Conservation (phyloP, 2,329 filamentous ascomycete genomes). For the Chlorencoelia australis region DNA sequence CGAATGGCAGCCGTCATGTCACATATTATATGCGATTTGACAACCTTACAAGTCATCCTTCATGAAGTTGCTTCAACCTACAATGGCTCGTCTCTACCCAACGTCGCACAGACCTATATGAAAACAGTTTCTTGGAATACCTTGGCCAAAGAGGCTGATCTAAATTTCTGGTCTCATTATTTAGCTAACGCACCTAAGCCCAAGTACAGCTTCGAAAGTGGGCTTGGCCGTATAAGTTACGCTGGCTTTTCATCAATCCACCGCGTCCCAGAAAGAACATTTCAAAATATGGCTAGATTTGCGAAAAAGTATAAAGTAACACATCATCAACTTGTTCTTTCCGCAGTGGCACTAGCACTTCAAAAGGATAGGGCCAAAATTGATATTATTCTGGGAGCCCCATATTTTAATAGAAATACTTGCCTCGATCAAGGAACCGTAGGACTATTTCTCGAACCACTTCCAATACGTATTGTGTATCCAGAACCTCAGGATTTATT, state of each 20-base stretch:
- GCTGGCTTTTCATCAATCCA: not conserved
- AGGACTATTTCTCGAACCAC: constrained; percentile 4
- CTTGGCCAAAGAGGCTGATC: not conserved
- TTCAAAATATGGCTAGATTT: not conserved
- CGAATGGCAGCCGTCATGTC: constrained; percentile 20
- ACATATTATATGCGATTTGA: constrained; percentile 29
- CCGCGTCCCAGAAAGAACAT: not conserved
- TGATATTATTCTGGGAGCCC: constrained; percentile 24
- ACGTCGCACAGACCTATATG: constrained; percentile 2
- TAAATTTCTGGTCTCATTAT: constrained; percentile 4
- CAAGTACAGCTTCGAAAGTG: not conserved
- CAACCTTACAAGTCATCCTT: constrained; percentile 23
- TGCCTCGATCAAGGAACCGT: constrained; percentile 20
- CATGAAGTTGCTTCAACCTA: constrained; percentile 20
- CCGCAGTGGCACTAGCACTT: constrained; percentile 6
- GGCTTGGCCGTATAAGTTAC: not conserved
- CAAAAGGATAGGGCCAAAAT: not conserved
- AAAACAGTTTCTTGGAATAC: constrained; percentile 2
- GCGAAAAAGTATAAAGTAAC: constrained; percentile 2
- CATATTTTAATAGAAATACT: constrained; percentile 23
- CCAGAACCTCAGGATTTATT: not conserved
- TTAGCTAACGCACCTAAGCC: not conserved
- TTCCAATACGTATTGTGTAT: constrained; percentile 3
- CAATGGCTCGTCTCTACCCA: constrained; percentile 3
- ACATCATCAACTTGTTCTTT: constrained; percentile 7